A percentile compares a stretch with the other conserved stretches of the same genome.
phyloP scores from a whole-genome alignment of 2,329 filamentous ascomycete genomes.

The Ascochyta lentis region DNA sequence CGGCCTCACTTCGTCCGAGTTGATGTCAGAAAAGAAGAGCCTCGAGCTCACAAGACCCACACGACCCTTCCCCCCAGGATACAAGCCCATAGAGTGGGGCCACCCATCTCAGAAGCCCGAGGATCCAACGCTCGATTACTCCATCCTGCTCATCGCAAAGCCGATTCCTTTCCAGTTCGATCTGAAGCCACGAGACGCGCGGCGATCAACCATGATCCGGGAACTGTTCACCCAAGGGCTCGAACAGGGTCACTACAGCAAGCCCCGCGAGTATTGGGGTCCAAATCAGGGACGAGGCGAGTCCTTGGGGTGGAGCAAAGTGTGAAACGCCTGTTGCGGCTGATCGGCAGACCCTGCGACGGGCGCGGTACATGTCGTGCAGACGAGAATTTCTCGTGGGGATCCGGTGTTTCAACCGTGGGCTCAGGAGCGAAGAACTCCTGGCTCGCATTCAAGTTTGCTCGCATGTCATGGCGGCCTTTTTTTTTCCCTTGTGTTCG shows the following conservation, averaged over 20 bases:
- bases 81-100: conserved; percentile 34
- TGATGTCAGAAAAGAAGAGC: conserved; percentile 34
- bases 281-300: conserved; percentile 41
- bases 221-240: conserved; percentile 46
- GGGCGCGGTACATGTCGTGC: background rate
- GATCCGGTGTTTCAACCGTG: conserved; percentile 19
- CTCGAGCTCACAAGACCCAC: conserved; percentile 16
- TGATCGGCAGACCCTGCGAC: conserved; percentile 12
- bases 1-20: conserved; percentile 26
- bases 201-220: conserved; percentile 42
- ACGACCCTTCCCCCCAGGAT: conserved; percentile 13
- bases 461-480: background rate
- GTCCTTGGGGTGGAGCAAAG: conserved; percentile 45
- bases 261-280: conserved; percentile 50
- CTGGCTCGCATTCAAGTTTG: background rate
- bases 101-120: conserved; percentile 31
- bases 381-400: conserved; percentile 11
- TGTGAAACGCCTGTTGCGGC: conserved; percentile 27
- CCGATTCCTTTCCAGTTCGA: conserved; percentile 54
- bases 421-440: background rate
- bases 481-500: background rate
- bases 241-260: conserved; percentile 49
- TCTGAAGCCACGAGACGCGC: conserved; percentile 44
- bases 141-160: conserved; percentile 55
- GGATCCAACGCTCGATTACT: conserved; percentile 55